Evolutionary conservation across 163 green algal genomes (phyloP).

Genomic region (Chlamydomonas reinhardtii): DNA sequence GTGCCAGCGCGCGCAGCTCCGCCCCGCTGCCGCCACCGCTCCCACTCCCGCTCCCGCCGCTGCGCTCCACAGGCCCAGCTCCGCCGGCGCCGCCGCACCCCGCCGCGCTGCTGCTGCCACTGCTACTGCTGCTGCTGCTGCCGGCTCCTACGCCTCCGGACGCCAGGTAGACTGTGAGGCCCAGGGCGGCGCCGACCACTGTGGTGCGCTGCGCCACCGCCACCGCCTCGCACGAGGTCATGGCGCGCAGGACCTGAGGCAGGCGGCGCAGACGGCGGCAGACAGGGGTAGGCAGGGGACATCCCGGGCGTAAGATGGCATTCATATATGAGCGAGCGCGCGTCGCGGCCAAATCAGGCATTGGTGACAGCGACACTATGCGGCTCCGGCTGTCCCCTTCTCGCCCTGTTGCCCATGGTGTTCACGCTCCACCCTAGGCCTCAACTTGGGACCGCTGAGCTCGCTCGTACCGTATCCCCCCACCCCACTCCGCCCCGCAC

Average conservation of each 20-base stretch:
- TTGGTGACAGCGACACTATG: too few species aligned
- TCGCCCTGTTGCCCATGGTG: too few species aligned
- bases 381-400: too few species aligned
- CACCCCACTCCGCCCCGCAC: too few species aligned
- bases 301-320: too few species aligned
- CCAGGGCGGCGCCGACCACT: slow-evolving; percentile 64
- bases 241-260: slow-evolving; percentile 51
- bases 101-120: neutral
- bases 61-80: neutral
- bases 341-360: too few species aligned
- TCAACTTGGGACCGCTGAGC: too few species aligned
- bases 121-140: neutral
- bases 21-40: slow-evolving; percentile 14
- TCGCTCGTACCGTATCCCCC: too few species aligned
- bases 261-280: neutral
- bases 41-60: slow-evolving; percentile 14
- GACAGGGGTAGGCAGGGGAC: too few species aligned
- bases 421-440: too few species aligned
- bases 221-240: slow-evolving; percentile 80
- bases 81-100: neutral
- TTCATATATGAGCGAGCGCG: too few species aligned
- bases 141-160: neutral
- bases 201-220: slow-evolving; percentile 71
- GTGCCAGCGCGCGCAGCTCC: slow-evolving; percentile 31
- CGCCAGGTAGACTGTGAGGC: slow-evolving; percentile 72